Evolutionary conservation across 2,329 filamentous ascomycete species (phyloP), one percentile per base, ranked within the genome.

Genomic region (Colletotrichum endophyticum): DNA sequence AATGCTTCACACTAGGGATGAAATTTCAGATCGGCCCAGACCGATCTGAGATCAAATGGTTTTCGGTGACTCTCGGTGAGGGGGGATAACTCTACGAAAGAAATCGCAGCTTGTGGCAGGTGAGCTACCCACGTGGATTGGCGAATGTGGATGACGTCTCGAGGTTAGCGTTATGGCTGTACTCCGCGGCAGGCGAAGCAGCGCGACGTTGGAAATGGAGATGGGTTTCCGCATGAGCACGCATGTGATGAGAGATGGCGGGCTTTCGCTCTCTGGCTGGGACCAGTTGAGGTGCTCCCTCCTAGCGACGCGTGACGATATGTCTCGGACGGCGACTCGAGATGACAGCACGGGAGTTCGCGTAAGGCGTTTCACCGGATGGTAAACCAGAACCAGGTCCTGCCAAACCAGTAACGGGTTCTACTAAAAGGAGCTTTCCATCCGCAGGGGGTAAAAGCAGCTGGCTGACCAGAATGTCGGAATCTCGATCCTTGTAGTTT

Each of bases 271-370:
- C 30, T 22, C 30, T 27, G 12, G 56, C 13, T n/a, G 16, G 44
- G 39, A 16, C 62, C 68, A 66, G 62, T 34, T 16, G 22, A 72
- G 63, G 6, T 32, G 27, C 8, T 36, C 34, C n/a, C 56, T 39
- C 39, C n/a, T 13, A 49, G 32, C 15, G 64, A 53, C 73, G 32
- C 73, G 70, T 76, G 73, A 76, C 57, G 57, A 22, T 16, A 28
- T 76, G 73, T 76, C 73, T 76, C 28, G 39, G 44, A 59, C 30
- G 44, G 30, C 25, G 39, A 73, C 39, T 59, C 70, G 57, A 59
- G 57, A 56, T 67, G 70, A 63, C 63, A 69, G 63, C 39, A 32
- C 64, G 63, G 32, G 70, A 36, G 34, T 68, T 73, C 36, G 34
- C 61, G 34, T 62, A 66, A 67, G 66, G 32, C 53, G 39, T 61